Evolutionary conservation across 768 basidiomycete species (phyloP), one percentile per base, ranked within the genome.

Genomic region (Fibroporia radiculosa): DNA sequence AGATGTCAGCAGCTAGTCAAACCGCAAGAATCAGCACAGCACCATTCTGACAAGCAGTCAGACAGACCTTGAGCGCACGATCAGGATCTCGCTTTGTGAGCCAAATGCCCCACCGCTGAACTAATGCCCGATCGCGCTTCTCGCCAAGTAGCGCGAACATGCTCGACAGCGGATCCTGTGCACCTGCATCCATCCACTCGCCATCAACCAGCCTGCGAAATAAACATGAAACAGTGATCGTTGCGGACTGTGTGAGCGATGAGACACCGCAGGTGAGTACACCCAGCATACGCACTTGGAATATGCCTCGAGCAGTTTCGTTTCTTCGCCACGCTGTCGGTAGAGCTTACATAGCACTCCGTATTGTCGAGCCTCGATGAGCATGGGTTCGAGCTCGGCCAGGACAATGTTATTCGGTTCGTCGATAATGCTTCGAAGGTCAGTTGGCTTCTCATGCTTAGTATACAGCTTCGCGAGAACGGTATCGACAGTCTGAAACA

Each of bases 21-120:
- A 10, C 8, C 27, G 45, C 36, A 47, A 24, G 10, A 32, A 10
- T 18, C 42, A 11, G 8, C 13, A 26, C 10, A 4, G 18, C 11
- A 16, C 10, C 11, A 40, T 22, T 35, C 6, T 18, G 33, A 14
- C 2, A 32, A 50, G 7, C 28, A 36, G 33, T 35, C 6, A 18
- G 31, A 54, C 58, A 37, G 49, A 87, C 90, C 67, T 80, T 78
- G 20, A 96, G 61, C 3, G 82, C 90, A 34, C 73, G 75, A 20
- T 84, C 80, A 0, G 78, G 67, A 61, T 88, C 80, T 28, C 73
- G 72, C 51, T 73, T 76, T 2, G 80, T 72, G 18, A 96, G 64
- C 92, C 93, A 95, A 6, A 88, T 63, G 2, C 77, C 84, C 80
- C 91, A 93, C 41, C 75, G 72, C 49, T 84, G 80, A 3, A 79